Percentiles rank a stretch among this genome's conserved stretches.
These are phyloP conservation scores for Sporobolomyces phaffii DNA, from an alignment of 768 basidiomycete genomes.

Conservation along the genomic window DNA sequence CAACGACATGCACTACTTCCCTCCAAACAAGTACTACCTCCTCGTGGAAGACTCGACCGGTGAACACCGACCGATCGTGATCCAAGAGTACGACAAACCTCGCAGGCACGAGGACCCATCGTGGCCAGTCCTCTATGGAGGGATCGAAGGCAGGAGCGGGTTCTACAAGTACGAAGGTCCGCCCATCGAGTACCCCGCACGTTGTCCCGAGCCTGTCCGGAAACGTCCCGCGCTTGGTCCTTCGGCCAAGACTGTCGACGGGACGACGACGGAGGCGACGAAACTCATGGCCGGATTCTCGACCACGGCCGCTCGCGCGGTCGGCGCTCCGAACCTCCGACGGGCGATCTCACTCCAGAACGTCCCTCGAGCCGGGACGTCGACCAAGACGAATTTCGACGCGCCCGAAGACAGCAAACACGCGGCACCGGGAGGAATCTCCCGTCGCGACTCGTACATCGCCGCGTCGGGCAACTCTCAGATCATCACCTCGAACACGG, in stretches of 20 bases:
- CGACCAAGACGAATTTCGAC: neutral
- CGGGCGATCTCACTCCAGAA: conserved; percentile 45
- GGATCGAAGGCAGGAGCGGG: conserved; percentile 41
- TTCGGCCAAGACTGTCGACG: neutral
- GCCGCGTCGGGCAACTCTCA: conserved; percentile 96
- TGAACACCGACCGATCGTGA: conserved; percentile 75
- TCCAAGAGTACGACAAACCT: conserved; percentile 70
- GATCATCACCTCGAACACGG: conserved; percentile 76
- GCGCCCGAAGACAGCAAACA: conserved; percentile 29
- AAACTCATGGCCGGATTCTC: conserved; percentile 13
- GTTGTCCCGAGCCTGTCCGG: neutral
- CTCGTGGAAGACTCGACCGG: conserved; percentile 84
- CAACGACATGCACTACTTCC: conserved; percentile 82
- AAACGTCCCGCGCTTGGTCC: neutral
- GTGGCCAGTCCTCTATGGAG: conserved; percentile 71
- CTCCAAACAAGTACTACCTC: conserved; percentile 66
- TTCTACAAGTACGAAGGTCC: conserved; percentile 38
- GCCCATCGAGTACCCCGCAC: conserved; percentile 1
- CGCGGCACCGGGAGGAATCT: conserved; percentile 3
- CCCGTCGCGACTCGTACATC: conserved; percentile 53
- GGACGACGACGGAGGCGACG: neutral
- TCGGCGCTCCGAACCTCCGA: conserved; percentile 39
- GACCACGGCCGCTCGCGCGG: conserved; percentile 24
- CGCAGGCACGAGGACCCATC: conserved; percentile 53
- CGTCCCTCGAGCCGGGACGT: conserved; percentile 30